Base-by-base conservation (phyloP, 352 stramenopile genomes). In the Thalassiosira livingstoniorum region DNA sequence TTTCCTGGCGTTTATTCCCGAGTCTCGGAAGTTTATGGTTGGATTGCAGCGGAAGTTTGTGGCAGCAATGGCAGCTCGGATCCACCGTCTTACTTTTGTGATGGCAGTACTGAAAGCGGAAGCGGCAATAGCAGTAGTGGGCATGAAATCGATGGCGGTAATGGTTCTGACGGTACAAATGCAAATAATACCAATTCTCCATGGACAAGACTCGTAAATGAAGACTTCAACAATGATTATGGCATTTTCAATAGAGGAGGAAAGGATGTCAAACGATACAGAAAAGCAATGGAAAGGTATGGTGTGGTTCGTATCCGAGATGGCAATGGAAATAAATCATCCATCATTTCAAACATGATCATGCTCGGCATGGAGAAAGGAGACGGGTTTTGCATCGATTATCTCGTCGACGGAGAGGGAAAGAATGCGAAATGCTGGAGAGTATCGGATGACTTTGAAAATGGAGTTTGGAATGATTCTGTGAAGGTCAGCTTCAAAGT, bases 361-460 rank as follows among this genome's bases (percentile, higher is more conserved):
- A n/a, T 35, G 2, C 10, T 66, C 10, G 18, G 27, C 3, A 75
- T 83, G 66, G 69, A 67, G 11, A 5, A 58, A 18, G 60, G 60
- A 15, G 61, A 78, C 34, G 45, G 64, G 2, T 68, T 83, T 35
- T 83, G 76, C 32, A 2, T 83, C 4, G 76, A 83, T 11, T 74
- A 62, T 43, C 42, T 31, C n/a, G 7, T 34, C 2, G 47, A 73
- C 62, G 64, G 37, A n/a, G 64, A 25, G 25, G 23, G 61, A 37
- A 39, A n/a, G 39, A 37, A 31, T 34, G 37, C 18, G 29, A 54
- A 66, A 42, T 76, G 68, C 68, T 76, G 51, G 53, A 66, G 54
- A 25, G 57, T 34, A 25, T 21, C 5, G 5, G 15, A 55, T 39
- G 68, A 54, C 51, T 67, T 76, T 53, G 2, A 25, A 2, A 57